phyloP scores from a whole-genome alignment of 139 green algal species.

The Chlorella sp. region DNA sequence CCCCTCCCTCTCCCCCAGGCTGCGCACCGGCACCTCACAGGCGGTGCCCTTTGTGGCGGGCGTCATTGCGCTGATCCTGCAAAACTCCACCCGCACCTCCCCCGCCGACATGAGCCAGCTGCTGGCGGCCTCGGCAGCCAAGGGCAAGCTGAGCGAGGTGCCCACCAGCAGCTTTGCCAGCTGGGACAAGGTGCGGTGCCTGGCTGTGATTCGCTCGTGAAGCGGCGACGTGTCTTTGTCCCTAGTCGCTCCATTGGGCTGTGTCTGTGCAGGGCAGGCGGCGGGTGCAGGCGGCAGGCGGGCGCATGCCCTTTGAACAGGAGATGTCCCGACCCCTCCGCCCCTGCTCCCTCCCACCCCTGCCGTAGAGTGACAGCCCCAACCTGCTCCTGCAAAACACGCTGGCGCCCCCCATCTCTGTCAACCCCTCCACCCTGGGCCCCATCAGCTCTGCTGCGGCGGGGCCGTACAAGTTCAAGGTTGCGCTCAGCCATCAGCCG shows the following conservation, averaged over 20 bases:
- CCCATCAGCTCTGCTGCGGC: not conserved
- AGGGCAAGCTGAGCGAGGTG: not conserved
- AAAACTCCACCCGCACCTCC: constrained; percentile 31
- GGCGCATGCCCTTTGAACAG: too few relatives aligned
- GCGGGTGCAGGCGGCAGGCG: too few relatives aligned
- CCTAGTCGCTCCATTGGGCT: too few relatives aligned
- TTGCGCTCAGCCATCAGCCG: not conserved
- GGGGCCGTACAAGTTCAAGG: constrained; percentile 2
- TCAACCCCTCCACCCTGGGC: not conserved
- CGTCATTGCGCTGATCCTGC: constrained; percentile 32
- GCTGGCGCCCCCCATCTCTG: not conserved
- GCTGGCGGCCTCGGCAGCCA: not conserved
- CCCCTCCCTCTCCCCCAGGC: constrained; percentile 10
- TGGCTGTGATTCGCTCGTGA: too few relatives aligned
- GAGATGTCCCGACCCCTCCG: too few relatives aligned
- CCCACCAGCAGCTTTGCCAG: not conserved
- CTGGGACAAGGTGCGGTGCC: not conserved
- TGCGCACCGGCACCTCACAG: constrained; percentile 45
- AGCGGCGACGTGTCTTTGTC: too few relatives aligned
- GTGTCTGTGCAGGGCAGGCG: too few relatives aligned
- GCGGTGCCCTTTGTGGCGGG: constrained; percentile 45
- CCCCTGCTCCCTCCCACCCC: not conserved
- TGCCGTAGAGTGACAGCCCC: not conserved
- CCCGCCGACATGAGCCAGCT: not conserved
- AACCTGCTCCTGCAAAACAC: constrained; percentile 20